phyloP scores from a whole-genome alignment of 331 rosid species.

The Cydonia oblonga region DNA sequence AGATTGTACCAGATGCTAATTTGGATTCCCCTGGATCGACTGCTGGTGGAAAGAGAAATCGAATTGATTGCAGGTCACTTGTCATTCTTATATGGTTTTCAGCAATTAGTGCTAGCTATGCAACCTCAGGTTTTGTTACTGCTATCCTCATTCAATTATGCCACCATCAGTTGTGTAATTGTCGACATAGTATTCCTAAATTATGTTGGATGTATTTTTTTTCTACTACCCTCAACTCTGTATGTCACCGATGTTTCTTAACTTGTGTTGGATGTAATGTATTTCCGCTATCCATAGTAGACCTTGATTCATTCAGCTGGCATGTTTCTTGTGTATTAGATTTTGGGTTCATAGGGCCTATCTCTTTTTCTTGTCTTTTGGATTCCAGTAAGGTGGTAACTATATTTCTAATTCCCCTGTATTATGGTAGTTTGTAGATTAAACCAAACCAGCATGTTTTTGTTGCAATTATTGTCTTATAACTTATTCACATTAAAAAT shows the following conservation, averaged over 20 bases:
- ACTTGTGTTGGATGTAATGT: neutral
- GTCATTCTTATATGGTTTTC: constrained; percentile 13
- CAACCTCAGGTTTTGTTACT: neutral
- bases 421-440: neutral
- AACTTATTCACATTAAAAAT: neutral
- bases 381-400: neutral
- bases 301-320: neutral
- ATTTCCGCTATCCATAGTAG: neutral
- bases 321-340: neutral
- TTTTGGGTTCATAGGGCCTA: neutral
- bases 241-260: neutral
- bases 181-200: neutral
- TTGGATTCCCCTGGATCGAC: constrained; percentile 26
- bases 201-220: neutral
- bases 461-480: neutral
- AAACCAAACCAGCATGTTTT: neutral
- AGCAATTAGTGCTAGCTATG: constrained; percentile 15
- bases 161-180: neutral
- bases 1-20: constrained; percentile 26
- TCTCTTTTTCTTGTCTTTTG: neutral
- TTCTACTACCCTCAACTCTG: neutral
- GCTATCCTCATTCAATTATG: constrained; percentile 4
- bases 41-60: constrained; percentile 68
- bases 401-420: neutral
- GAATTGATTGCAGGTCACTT: constrained; percentile 44